Conservation (phyloP, 2,329 filamentous ascomycete species). For the Teratosphaeriaceae sp. region DNA sequence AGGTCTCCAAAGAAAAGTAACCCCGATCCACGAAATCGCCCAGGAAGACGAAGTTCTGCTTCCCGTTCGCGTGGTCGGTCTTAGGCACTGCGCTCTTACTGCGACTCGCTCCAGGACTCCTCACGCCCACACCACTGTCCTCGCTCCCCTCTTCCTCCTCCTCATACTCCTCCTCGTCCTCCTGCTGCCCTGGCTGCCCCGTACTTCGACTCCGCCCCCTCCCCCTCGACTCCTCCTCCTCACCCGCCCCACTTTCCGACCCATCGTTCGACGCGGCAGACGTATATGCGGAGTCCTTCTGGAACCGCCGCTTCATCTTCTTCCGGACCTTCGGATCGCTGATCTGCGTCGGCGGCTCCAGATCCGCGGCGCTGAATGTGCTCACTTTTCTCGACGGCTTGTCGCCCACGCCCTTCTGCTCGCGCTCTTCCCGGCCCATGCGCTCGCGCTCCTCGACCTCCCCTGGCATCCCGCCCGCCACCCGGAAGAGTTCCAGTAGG, state of each 20-base stretch:
- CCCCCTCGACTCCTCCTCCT: slow-evolving; percentile 38
- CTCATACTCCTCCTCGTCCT: slow-evolving; percentile 42
- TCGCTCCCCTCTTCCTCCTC: slow-evolving; percentile 45
- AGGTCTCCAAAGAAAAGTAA: slow-evolving; percentile 67
- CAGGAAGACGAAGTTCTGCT: slow-evolving; percentile 65
- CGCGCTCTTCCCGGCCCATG: too few relatives aligned
- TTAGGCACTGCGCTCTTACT: slow-evolving; percentile 32
- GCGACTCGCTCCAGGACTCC: slow-evolving; percentile 28
- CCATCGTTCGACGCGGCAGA: slow-evolving; percentile 42
- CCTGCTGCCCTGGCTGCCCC: slow-evolving; percentile 16
- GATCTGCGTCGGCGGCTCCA: slow-evolving; percentile 85
- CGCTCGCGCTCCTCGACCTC: slow-evolving; percentile 42
- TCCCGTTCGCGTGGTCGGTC: slow-evolving; percentile 43
- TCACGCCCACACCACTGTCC: slow-evolving; percentile 36
- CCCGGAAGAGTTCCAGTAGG: slow-evolving; percentile 89
- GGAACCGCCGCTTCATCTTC: slow-evolving; percentile 62
- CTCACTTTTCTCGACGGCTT: too few relatives aligned
- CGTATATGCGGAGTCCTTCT: slow-evolving; percentile 47
- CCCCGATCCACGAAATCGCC: slow-evolving; percentile 70
- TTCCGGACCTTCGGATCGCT: slow-evolving; percentile 80
- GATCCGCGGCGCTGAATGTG: slow-evolving; percentile 72
- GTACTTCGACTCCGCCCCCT: slow-evolving; percentile 30
- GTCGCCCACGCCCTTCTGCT: slow-evolving; percentile 10
- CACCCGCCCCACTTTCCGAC: slow-evolving; percentile 32
- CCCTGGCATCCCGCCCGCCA: slow-evolving; percentile 93